Base-by-base conservation (phyloP, 345 rosid species). In the Microcos paniculata region DNA sequence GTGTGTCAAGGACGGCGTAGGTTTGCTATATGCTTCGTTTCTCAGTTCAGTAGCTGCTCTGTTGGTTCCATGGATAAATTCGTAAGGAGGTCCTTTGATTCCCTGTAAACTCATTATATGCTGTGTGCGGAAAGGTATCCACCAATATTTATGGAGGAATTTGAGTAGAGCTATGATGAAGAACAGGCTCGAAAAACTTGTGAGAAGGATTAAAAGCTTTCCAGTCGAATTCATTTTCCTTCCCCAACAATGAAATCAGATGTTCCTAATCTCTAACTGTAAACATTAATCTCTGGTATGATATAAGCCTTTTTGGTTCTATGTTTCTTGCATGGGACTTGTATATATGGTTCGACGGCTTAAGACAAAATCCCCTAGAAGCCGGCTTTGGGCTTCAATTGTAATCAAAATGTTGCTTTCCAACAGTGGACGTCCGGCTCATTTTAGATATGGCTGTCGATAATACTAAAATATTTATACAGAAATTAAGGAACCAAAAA, bases 51-150 rank as follows among this genome's bases (percentile, higher is more conserved):
- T 4, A 0, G 73, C 58, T 53, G 77, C 84, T 61, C 66, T 83
- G 65, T 76, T 82, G 81, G 28, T 88, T 28, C 91, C 85, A 63
- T 78, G 74, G 65, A 82, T 16, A 48, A 88, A 82, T 45, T 19
- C 57, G 73, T 73, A 83, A 53, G 86, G 46, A 56, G 84, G 86
- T 19, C 87, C 89, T 28, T 19, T 57, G 42, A 84, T 77, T 55
- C 85, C 83, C 14, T 66, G 81, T 12, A 77, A 64, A 3, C 23
- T 65, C 77, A 80, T 33, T 6, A 10, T 8, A 6, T 24, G 23
- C 51, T 70, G 82, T 13, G 81, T 24, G 26, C 62, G 78, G 16
- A 15, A 40, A 2, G 80, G 86, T 3, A 57, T 75, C 83, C 79
- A 81, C 86, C 85, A 82, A 24, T 66, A 33, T 18, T 74, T 73